Base-by-base conservation (phyloP, 176 grass and related monocot genomes). In the Themeda triandra region DNA sequence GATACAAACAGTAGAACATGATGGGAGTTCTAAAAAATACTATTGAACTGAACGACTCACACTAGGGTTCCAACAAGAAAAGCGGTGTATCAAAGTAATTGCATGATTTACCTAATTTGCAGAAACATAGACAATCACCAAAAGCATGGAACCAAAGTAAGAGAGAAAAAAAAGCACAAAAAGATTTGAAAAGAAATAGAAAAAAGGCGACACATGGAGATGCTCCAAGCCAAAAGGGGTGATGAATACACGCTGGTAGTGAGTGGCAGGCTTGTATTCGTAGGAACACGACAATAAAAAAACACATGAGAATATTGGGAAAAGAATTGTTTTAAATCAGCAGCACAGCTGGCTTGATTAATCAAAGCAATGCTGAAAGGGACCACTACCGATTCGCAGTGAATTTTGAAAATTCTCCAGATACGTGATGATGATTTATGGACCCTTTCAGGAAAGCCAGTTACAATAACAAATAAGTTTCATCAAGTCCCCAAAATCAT, bases 351-450 rank as follows among this genome's bases (percentile, higher is more conserved):
- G 80, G 60, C 75, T 63, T 56, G 27, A 24, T 86, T 79, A 62
- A 85, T 71, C 70, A 89, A 85, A 81, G 66, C 80, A 87, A 87
- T 87, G 84, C 69, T 80, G 80, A 80, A 86, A 75, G 84, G 80
- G 84, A 84, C 84, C 75, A 63, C 75, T 27, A 71, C 68, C 39
- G 79, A 86, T 90, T 72, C n/a, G 32, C 35, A 6, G 23, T 78
- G 77, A 69, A 90, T 23, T 62, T 83, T 63, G 68, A 79, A 90
- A 90, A 75, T 68, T 60, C 75, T 21, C 14, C 46, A 67, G 37
- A 78, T 76, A 77, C 30, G 13, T 51, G 24, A 36, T 15, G 66
- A 62, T 65, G 60, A 59, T 45, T 19, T 67, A 32, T 66, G 75
- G 30, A 63, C 70, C 62, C 68, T 49, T 75, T 87, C 41, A 79